These are phyloP conservation scores for Citrus cavaleriei DNA, from an alignment of 345 rosid genomes.

Conservation along the genomic window DNA sequence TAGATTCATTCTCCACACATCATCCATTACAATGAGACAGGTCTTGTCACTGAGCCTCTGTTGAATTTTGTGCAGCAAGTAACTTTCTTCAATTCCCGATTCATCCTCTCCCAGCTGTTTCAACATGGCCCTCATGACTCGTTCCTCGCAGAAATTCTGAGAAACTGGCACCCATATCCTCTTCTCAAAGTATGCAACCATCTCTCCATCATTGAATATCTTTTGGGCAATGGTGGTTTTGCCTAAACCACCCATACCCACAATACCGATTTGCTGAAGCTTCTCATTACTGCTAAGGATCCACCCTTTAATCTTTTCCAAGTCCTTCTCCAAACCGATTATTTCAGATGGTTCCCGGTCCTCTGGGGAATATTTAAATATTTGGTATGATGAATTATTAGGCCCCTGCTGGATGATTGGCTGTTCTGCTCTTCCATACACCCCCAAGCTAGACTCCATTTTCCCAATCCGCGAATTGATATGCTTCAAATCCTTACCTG, in stretches of 20 bases:
- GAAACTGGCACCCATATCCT: conserved; percentile 27
- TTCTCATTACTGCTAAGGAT: not conserved
- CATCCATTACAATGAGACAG: conserved; percentile 24
- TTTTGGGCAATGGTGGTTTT: conserved; percentile 26
- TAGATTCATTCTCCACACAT: conserved; percentile 27
- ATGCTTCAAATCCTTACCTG: not conserved
- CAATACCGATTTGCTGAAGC: conserved; percentile 13
- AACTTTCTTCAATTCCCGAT: conserved; percentile 4
- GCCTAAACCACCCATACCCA: conserved; percentile 29
- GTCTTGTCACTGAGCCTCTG: not conserved
- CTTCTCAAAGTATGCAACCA: conserved; percentile 9
- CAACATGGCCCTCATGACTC: conserved; percentile 14
- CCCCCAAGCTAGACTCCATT: not conserved
- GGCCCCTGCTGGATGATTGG: not conserved
- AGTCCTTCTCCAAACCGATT: conserved; percentile 17
- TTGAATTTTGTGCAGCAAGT: conserved; percentile 17
- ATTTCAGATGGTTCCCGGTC: too few relatives aligned
- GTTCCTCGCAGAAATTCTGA: conserved; percentile 11
- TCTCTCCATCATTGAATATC: not conserved
- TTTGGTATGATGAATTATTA: not conserved
- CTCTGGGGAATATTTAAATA: too few relatives aligned
- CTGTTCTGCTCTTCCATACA: conserved; percentile 1
- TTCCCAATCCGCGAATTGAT: conserved; percentile 13
- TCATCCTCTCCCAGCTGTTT: conserved; percentile 12
- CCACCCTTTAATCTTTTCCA: conserved; percentile 16